Evolutionary conservation across 805 yeast genomes (phyloP).

Genomic region (Lipomyces chichibuensis): DNA sequence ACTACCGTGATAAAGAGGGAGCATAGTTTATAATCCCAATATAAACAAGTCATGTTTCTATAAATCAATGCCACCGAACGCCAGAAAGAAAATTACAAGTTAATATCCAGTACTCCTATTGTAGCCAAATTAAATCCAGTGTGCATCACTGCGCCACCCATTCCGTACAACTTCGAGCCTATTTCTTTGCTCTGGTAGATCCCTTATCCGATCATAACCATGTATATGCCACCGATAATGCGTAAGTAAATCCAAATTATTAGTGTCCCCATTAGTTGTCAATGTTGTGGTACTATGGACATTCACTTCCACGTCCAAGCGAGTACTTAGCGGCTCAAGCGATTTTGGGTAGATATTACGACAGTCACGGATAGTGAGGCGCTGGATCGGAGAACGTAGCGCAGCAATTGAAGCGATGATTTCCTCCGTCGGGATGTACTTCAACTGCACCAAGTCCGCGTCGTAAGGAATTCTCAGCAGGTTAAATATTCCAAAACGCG

Average conservation of each 20-base stretch:
- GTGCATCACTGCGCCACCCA: constrained; percentile 22
- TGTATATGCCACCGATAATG: constrained; percentile 23
- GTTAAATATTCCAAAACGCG: constrained; percentile 22
- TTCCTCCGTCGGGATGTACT: constrained; percentile 14
- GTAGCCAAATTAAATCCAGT: constrained; percentile 16
- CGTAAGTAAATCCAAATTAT: constrained; percentile 17
- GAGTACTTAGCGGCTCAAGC: constrained; percentile 7
- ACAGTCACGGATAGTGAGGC: constrained; percentile 19
- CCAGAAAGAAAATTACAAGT: background rate
- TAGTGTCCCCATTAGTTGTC: constrained; percentile 15
- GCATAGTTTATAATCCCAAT: too few species aligned
- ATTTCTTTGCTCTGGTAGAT: constrained; percentile 17
- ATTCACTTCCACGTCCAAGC: constrained; percentile 7
- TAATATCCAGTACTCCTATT: background rate
- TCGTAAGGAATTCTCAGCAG: constrained; percentile 13
- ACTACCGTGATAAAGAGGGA: too few species aligned
- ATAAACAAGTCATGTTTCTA: too few species aligned
- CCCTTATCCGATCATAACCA: constrained; percentile 21
- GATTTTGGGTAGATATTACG: constrained; percentile 17
- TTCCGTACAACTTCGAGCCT: background rate
- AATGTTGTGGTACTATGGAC: constrained; percentile 22
- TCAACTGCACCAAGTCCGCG: background rate
- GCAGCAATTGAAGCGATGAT: background rate
- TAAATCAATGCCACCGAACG: too few species aligned
- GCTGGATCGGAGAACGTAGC: background rate